phyloP scores from a whole-genome alignment of 192 early-diverging fungal species.

The Podila epigama region DNA sequence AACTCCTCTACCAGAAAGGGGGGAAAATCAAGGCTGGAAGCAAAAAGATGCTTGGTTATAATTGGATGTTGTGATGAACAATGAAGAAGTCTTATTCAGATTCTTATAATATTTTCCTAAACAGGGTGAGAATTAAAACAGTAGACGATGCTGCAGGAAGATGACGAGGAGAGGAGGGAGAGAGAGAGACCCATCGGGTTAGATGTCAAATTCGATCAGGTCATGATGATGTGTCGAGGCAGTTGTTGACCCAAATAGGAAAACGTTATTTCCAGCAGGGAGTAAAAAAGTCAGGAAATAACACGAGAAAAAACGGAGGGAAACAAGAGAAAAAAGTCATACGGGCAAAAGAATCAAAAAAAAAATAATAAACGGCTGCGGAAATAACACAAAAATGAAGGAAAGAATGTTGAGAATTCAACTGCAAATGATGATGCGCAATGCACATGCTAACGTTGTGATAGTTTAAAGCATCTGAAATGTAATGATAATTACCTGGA shows the following conservation, averaged over 20 bases:
- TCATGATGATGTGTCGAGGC: background rate
- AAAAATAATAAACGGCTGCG: background rate
- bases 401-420: background rate
- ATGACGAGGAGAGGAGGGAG: background rate
- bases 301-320: background rate
- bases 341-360: background rate
- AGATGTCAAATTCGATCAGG: background rate
- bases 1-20: background rate
- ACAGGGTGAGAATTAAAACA: background rate
- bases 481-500: background rate
- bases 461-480: too few species aligned
- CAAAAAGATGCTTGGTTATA: background rate
- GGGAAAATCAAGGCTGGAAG: slow-evolving; percentile 1
- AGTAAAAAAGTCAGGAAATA: background rate
- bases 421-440: too few species aligned
- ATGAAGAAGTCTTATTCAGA: too few species aligned
- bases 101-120: too few species aligned
- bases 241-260: background rate
- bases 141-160: slow-evolving; percentile 14
- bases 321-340: background rate
- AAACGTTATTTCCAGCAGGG: background rate
- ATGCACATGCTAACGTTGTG: too few species aligned
- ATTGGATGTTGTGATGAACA: too few species aligned
- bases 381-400: background rate
- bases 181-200: background rate